Evolutionary conservation across 1,139 yeast genomes (phyloP).

Genomic region (Candida pseudoviswanathii): DNA sequence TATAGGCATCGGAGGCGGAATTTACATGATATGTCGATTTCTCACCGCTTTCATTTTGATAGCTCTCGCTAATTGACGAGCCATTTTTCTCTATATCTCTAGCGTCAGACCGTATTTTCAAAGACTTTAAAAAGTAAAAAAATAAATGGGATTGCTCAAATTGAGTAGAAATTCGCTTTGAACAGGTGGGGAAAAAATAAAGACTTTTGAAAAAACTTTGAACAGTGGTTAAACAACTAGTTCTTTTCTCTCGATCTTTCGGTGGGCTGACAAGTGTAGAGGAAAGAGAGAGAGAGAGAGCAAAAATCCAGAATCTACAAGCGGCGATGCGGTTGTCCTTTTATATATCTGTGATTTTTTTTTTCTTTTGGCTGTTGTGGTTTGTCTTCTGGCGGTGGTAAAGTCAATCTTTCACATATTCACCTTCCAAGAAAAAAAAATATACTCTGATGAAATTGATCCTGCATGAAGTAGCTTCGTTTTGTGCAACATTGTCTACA

Average conservation of each 20-base stretch:
- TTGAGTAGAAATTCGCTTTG: not conserved
- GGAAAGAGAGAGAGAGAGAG: not conserved
- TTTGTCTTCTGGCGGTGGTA: no score
- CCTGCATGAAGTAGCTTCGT: no score
- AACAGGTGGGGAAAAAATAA: not conserved
- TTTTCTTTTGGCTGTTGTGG: no score
- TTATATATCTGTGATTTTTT: no score
- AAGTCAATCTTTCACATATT: no score
- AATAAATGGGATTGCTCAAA: not conserved
- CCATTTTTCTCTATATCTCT: slow-evolving; percentile 7
- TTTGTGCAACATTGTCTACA: no score
- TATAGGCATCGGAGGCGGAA: slow-evolving; percentile 19
- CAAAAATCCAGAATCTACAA: not conserved
- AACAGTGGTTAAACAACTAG: not conserved
- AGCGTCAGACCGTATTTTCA: slow-evolving; percentile 11
- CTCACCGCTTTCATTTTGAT: slow-evolving; percentile 12
- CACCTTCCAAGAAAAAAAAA: no score
- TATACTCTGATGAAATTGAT: no score
- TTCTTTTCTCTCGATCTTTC: not conserved
- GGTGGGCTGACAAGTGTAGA: no score
- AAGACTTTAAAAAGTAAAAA: not conserved
- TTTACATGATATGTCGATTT: slow-evolving; percentile 8
- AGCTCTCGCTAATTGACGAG: slow-evolving; percentile 10
- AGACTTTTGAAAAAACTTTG: not conserved
- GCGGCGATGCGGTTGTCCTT: not conserved